A percentile compares a stretch with the other conserved stretches of the same genome.
These are phyloP conservation scores for Ogataea ramenticola DNA, from an alignment of 805 yeast species.

Conservation along the genomic window DNA sequence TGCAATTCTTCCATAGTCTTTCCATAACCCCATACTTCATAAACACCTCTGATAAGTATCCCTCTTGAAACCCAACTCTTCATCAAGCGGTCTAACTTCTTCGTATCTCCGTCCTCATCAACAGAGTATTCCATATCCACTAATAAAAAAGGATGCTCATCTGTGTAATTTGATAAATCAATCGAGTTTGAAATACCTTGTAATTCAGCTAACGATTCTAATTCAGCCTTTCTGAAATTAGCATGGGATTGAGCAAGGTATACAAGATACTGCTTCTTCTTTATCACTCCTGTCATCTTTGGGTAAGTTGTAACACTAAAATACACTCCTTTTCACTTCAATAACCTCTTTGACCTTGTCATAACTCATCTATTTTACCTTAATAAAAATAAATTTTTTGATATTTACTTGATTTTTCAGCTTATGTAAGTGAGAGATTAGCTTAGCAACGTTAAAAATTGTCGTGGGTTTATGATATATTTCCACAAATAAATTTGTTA, in stretches of 20 bases:
- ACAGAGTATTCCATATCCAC: conserved; percentile 46
- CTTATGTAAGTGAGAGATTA: too few relatives aligned
- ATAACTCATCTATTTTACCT: too few relatives aligned
- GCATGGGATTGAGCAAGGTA: conserved; percentile 81
- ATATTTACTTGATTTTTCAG: too few relatives aligned
- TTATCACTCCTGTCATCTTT: not conserved
- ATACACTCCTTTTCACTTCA: too few relatives aligned
- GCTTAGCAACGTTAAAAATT: too few relatives aligned
- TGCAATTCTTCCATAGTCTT: conserved; percentile 50
- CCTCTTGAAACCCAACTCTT: conserved; percentile 54
- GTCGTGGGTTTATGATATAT: too few relatives aligned
- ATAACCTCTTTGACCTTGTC: too few relatives aligned
- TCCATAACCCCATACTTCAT: conserved; percentile 82
- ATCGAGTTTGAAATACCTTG: conserved; percentile 36
- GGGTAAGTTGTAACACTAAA: not conserved
- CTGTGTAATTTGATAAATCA: conserved; percentile 54
- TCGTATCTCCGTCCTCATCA: not conserved
- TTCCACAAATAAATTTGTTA: too few relatives aligned
- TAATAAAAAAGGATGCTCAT: conserved; percentile 60
- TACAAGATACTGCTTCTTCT: conserved; percentile 59
- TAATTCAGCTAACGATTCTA: conserved; percentile 75
- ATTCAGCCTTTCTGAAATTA: conserved; percentile 71
- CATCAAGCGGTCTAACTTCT: conserved; percentile 23
- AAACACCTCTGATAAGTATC: conserved; percentile 65
- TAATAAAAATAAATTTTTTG: too few relatives aligned